Base-by-base conservation (phyloP, 257 asterid species). In the Buddleja alternifolia region DNA sequence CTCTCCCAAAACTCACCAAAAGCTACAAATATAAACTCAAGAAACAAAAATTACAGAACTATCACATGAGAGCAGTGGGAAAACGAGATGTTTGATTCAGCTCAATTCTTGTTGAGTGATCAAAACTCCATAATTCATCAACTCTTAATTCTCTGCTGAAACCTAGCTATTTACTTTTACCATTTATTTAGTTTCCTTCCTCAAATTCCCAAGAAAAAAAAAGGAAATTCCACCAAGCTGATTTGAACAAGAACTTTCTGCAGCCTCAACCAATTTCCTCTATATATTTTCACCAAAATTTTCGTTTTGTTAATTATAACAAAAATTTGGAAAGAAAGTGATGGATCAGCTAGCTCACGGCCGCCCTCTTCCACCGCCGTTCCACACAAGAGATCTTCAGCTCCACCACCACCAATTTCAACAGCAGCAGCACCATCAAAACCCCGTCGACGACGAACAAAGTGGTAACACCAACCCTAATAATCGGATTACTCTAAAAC, bases 301-400 rank as follows among this genome's bases (percentile, higher is more conserved):
- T 29, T 42, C 40, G n/a, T n/a, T n/a, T n/a, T n/a, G n/a, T n/a
- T 72, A 25, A 20, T 53, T 51, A 17, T 17, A 2, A 15, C 8
- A 4, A 37, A 12, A 53, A 64, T 15, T 21, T 15, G 34, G 34
- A 8, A 67, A 60, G 8, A 23, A 51, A 60, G 58, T 10, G 0
- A 92, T 90, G 97, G 98, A 90, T 83, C 96, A 78, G 66, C 80
- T 88, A 40, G 81, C 96, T 58, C 96, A 88, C 42, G 95, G 95
- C 63, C 98, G 92, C 34, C 78, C 92, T 59, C 78, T 90, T 4
- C 97, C 97, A 14, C 98, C 97, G 19, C 96, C 96, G 21, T 93
- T 93, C 23, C 87, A 78, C 77, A 66, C 77, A 0, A 58, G 96
- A 47, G 96, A 87, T 76, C 89, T 91, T 8, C 96, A 89, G 76